A percentile compares a stretch with the other conserved stretches of the same genome.
Conservation (phyloP, 208 protist species). For the Vickermania spadyakhi region DNA sequence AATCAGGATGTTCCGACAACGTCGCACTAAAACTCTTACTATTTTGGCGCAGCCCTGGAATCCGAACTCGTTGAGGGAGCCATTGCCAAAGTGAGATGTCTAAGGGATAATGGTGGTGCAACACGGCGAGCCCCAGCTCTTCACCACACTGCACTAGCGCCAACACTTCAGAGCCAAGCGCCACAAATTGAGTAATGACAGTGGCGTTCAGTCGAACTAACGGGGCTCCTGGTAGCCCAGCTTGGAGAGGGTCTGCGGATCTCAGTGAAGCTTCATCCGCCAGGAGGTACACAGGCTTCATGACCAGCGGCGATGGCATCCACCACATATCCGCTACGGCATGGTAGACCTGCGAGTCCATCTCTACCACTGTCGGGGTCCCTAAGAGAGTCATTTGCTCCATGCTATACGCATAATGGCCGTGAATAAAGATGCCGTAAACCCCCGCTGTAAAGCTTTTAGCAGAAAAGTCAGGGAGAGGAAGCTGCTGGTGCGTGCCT, state of each 20-base stretch:
- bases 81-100: conserved; percentile 51
- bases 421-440: conserved; percentile 56
- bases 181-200: not conserved
- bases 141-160: not conserved
- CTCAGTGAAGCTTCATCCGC: not conserved
- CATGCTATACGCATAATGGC: conserved; percentile 2
- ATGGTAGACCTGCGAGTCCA: conserved; percentile 25
- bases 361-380: conserved; percentile 10
- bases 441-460: conserved; percentile 35
- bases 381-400: conserved; percentile 12
- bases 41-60: conserved; percentile 28
- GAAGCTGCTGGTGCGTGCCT: conserved; percentile 36
- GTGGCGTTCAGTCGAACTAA: not conserved
- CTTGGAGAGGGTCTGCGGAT: no score
- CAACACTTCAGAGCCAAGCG: not conserved
- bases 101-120: conserved; percentile 11
- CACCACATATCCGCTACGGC: conserved; percentile 57
- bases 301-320: conserved; percentile 59
- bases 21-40: conserved; percentile 38
- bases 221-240: not conserved
- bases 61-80: conserved; percentile 46
- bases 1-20: conserved; percentile 22
- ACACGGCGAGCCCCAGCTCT: conserved; percentile 11
- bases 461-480: conserved; percentile 39
- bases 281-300: conserved; percentile 47